These are phyloP conservation scores for Thraustochytrium striatum DNA, from an alignment of 352 stramenopile species.

Conservation along the genomic window DNA sequence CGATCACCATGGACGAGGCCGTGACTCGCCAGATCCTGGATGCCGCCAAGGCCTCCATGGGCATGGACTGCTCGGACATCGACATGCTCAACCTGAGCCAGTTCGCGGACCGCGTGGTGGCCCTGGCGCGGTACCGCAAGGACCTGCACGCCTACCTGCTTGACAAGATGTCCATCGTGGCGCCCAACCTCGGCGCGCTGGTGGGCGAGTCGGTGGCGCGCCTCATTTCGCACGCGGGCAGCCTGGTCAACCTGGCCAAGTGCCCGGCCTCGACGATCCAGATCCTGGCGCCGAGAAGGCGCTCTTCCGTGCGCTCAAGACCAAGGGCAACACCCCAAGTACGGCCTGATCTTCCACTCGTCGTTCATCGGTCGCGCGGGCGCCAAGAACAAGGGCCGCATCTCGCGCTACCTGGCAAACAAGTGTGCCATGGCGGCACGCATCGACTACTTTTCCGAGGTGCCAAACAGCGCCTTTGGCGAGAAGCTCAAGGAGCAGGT, in stretches of 20 bases:
- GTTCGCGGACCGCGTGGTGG: slow-evolving; percentile 96
- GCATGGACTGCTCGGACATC: slow-evolving; percentile 97
- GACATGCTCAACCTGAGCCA: slow-evolving; percentile 99
- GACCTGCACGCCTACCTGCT: slow-evolving; percentile 88
- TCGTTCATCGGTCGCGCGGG: slow-evolving; percentile 98
- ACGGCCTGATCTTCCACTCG: slow-evolving; percentile 99
- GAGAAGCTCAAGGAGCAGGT: slow-evolving; percentile 98
- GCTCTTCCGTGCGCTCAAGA: slow-evolving; percentile 99
- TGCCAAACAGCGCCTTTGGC: slow-evolving; percentile 91
- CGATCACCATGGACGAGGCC: slow-evolving; percentile 95
- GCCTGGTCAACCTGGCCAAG: slow-evolving; percentile 98
- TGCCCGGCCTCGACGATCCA: slow-evolving; percentile 98
- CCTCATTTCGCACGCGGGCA: slow-evolving; percentile 99
- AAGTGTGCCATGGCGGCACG: slow-evolving; percentile 99
- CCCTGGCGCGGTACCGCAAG: slow-evolving; percentile 95
- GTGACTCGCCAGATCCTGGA: slow-evolving; percentile 89
- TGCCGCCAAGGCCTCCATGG: slow-evolving; percentile 93
- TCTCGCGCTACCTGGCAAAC: slow-evolving; percentile 98
- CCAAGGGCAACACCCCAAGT: slow-evolving; percentile 99
- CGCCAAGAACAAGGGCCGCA: slow-evolving; percentile 99
- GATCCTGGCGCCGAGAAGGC: slow-evolving; percentile 99
- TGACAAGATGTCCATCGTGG: slow-evolving; percentile 96
- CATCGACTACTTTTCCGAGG: slow-evolving; percentile 94
- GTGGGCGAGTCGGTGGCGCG: slow-evolving; percentile 98
- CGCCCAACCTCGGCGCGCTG: slow-evolving; percentile 94